phyloP scores from a whole-genome alignment of 208 protist species.

The Acanthamoeba quina region DNA sequence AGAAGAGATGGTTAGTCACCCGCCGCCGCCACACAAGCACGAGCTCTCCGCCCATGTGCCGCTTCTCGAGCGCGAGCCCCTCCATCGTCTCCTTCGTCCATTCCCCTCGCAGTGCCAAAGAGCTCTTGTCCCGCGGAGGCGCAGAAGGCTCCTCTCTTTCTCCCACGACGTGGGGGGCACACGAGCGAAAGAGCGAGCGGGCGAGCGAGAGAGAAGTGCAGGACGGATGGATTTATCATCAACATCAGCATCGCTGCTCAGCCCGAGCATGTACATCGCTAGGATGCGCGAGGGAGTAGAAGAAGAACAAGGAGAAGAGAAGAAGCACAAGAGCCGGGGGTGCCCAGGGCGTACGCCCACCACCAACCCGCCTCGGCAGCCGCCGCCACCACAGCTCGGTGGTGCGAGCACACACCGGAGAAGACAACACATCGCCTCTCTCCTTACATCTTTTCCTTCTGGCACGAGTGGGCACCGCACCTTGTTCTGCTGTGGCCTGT shows the following conservation, averaged over 20 bases:
- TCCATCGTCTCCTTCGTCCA: too few relatives aligned
- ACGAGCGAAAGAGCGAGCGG: too few relatives aligned
- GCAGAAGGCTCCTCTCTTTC: too few relatives aligned
- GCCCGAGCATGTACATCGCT: not conserved
- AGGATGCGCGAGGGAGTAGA: not conserved
- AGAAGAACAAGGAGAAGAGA: too few relatives aligned
- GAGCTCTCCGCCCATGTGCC: too few relatives aligned
- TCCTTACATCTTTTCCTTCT: not conserved
- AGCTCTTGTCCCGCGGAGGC: too few relatives aligned
- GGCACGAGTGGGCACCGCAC: not conserved
- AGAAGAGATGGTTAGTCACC: too few relatives aligned
- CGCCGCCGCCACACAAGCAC: too few relatives aligned
- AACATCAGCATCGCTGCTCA: not conserved
- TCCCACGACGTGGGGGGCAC: too few relatives aligned
- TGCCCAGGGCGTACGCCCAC: not conserved
- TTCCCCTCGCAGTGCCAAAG: too few relatives aligned
- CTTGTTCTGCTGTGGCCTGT: not conserved
- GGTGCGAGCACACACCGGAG: not conserved
- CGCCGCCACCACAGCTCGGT: not conserved
- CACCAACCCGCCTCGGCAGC: not conserved
- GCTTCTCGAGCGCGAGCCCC: too few relatives aligned
- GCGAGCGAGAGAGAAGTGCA: not conserved
- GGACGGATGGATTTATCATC: constrained; percentile 7
- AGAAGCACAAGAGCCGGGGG: not conserved
- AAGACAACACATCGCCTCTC: constrained; percentile 1